Evolutionary conservation across 2,329 filamentous ascomycete genomes (phyloP).

Genomic region (Stemphylium vesicarium): DNA sequence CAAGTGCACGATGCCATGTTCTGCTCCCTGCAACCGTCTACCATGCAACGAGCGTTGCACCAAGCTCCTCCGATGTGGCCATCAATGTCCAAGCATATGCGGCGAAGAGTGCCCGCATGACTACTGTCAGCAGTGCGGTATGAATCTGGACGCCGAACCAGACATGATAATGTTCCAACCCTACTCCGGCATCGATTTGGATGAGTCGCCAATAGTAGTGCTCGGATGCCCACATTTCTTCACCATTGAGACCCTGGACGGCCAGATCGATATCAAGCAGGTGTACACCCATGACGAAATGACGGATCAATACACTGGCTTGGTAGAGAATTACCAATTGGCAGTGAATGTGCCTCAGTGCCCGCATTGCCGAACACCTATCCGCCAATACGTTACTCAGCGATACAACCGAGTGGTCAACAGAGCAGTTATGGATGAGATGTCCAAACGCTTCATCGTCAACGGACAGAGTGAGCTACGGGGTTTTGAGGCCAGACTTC

Average conservation of each 20-base stretch:
- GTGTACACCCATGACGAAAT: constrained; percentile 23
- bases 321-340: constrained; percentile 35
- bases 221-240: constrained; percentile 42
- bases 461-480: constrained; percentile 28
- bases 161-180: constrained; percentile 34
- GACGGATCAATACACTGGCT: constrained; percentile 26
- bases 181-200: constrained; percentile 37
- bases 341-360: constrained; percentile 38
- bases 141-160: constrained; percentile 23
- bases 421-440: constrained; percentile 47
- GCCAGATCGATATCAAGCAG: constrained; percentile 34
- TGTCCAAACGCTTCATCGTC: constrained; percentile 47
- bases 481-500: constrained; percentile 12
- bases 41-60: constrained; percentile 41
- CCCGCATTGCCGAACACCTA: constrained; percentile 41
- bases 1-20: constrained; percentile 46
- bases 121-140: constrained; percentile 33
- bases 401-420: constrained; percentile 50
- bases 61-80: constrained; percentile 34
- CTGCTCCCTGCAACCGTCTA: constrained; percentile 39
- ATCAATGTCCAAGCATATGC: constrained; percentile 43
- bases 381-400: constrained; percentile 43
- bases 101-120: constrained; percentile 35
- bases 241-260: constrained; percentile 40
- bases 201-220: constrained; percentile 37